Base-by-base conservation (phyloP, 768 basidiomycete genomes). In the Boletales sp. region DNA sequence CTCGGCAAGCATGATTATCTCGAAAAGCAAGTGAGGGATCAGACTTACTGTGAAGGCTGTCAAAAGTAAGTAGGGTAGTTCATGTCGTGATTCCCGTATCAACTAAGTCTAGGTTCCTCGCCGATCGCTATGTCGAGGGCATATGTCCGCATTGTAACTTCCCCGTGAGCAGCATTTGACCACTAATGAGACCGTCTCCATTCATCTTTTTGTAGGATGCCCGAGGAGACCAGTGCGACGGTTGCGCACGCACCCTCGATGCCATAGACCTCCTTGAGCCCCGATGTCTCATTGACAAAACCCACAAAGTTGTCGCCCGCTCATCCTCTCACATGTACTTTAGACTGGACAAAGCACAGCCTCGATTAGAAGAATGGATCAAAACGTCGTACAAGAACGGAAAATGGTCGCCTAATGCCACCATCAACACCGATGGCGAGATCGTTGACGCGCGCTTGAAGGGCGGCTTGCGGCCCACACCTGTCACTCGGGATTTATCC, bases 91-190 rank as follows among this genome's bases (percentile, higher is more conserved):
- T 4, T 61, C 40, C 17, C 41, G 42, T 30, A 52, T 52, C 50
- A 41, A 54, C 54, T 32, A 31, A 15, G 48, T 44, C 7, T 52
- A 91, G 90, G 59, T 99, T 97, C 73, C 72, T 99, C 32, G 97
- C 97, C 17, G 97, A 99, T 71, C 87, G 97, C 47, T 98, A 88
- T 69, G 94, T 98, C 0, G 95, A 98, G 69, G 97, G 97, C n/a
- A 91, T 82, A 31, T 99, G 97, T 65, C 97, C 97, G 1, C 79
- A 97, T 69, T 98, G 97, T 64, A 80, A 79, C 42, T 93, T 84
- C 55, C 87, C 93, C 51, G 89, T 89, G 52, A 57, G 79, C 46
- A 39, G 30, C 21, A 19, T 39, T 7, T 61, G 12, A 13, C 19
- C 18, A 9, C 27, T 40, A 17, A 21, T 19, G 45, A 45, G 46